A percentile compares a stretch with the other conserved stretches of the same genome.
phyloP scores from a whole-genome alignment of 1,284 basidiomycete genomes.

The Tremellales sp. region DNA sequence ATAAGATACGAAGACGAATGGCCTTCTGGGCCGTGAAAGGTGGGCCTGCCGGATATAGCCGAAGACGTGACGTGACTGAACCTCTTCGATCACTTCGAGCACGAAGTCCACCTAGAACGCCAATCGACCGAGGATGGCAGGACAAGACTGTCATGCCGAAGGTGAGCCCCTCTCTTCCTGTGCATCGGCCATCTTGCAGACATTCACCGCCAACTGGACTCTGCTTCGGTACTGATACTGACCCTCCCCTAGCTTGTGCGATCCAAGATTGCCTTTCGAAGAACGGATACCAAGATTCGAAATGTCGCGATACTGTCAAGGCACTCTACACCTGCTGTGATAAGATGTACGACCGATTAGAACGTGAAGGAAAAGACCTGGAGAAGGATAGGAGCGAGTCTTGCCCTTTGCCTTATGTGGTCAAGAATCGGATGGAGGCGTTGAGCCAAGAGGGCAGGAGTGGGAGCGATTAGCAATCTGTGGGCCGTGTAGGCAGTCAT shows the following conservation, averaged over 20 bases:
- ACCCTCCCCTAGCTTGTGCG: constrained; percentile 35
- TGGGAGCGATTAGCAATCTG: not conserved
- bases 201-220: not conserved
- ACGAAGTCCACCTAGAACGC: not conserved
- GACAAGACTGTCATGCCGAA: constrained; percentile 31
- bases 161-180: constrained; percentile 10
- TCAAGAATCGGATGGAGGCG: constrained; percentile 34
- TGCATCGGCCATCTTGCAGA: not conserved
- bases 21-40: not conserved
- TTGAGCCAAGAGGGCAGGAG: constrained; percentile 10
- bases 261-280: constrained; percentile 41
- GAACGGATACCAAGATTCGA: constrained; percentile 37
- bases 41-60: not conserved
- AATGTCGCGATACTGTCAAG: constrained; percentile 29
- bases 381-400: constrained; percentile 20
- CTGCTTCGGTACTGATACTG: not conserved
- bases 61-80: constrained; percentile 1
- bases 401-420: constrained; percentile 34
- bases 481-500: no score
- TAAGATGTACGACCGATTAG: constrained; percentile 32
- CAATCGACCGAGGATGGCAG: not conserved
- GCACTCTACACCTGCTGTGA: constrained; percentile 40
- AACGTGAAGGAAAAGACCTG: constrained; percentile 16
- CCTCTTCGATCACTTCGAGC: not conserved
- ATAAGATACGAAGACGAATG: not conserved